Evolutionary conservation across 2,329 filamentous ascomycete genomes (phyloP).

Genomic region (Huntiella abstrusa): DNA sequence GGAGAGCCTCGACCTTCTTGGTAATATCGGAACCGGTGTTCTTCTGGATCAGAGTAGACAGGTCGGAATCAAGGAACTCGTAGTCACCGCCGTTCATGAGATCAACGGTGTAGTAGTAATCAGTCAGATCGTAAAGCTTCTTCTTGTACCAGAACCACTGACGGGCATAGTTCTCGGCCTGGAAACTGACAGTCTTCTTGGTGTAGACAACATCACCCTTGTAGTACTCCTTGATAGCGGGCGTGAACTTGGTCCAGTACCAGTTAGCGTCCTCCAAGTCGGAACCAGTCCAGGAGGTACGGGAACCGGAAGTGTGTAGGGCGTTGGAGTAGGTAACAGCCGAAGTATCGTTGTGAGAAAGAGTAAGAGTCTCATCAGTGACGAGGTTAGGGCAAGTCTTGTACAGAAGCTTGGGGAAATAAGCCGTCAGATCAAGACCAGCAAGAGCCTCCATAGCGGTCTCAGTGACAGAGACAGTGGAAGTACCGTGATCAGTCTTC

Average conservation of each 20-base stretch:
- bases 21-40: conserved; percentile 71
- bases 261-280: conserved; percentile 46
- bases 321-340: conserved; percentile 30
- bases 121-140: conserved; percentile 70
- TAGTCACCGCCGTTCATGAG: conserved; percentile 38
- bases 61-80: conserved; percentile 49
- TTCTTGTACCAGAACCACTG: conserved; percentile 65
- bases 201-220: conserved; percentile 71
- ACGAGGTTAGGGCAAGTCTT: conserved; percentile 59
- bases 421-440: conserved; percentile 62
- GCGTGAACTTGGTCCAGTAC: conserved; percentile 59
- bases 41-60: conserved; percentile 50
- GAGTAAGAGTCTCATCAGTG: conserved; percentile 31
- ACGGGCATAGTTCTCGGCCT: conserved; percentile 49
- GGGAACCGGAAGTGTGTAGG: conserved; percentile 51
- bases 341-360: conserved; percentile 46
- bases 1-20: conserved; percentile 36
- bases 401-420: conserved; percentile 64
- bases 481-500: conserved; percentile 68
- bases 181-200: conserved; percentile 33
- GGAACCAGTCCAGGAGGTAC: conserved; percentile 35
- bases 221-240: conserved; percentile 67
- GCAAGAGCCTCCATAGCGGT: conserved; percentile 58
- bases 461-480: conserved; percentile 36
- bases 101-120: conserved; percentile 69